Conservation (phyloP, 495 filamentous ascomycete species). For the Pyrenula aspistea region DNA sequence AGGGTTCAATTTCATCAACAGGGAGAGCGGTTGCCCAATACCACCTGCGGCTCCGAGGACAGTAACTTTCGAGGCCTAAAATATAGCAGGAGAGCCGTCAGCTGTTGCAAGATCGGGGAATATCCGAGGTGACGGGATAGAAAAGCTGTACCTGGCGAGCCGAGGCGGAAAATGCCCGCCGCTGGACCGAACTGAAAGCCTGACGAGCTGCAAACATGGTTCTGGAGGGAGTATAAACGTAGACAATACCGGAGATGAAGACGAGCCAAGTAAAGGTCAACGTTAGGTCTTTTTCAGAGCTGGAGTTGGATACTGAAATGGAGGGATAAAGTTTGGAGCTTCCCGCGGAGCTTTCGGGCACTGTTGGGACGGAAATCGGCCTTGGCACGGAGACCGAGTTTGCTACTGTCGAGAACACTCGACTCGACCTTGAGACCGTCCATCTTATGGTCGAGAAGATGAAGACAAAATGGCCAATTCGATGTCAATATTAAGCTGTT, state of each 20-base stretch:
- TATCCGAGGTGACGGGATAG: neutral
- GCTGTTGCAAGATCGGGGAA: constrained; percentile 4
- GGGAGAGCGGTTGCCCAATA: constrained; percentile 94
- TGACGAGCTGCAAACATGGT: constrained; percentile 73
- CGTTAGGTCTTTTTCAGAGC: too few species aligned
- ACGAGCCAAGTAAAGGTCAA: too few species aligned
- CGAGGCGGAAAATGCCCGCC: constrained; percentile 85
- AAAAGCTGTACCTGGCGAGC: constrained; percentile 67
- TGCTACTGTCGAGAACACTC: too few species aligned
- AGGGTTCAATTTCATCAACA: constrained; percentile 97
- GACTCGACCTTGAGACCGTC: too few species aligned
- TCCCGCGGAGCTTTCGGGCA: neutral
- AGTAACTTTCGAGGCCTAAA: constrained; percentile 87
- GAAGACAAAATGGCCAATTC: too few species aligned
- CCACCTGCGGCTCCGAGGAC: constrained; percentile 93
- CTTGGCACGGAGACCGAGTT: too few species aligned
- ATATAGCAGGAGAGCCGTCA: constrained; percentile 15
- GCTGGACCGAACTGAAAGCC: constrained; percentile 61
- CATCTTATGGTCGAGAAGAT: too few species aligned
- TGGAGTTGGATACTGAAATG: neutral
- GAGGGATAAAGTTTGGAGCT: neutral
- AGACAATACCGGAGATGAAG: neutral
- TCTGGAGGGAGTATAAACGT: neutral
- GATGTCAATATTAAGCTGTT: too few species aligned
- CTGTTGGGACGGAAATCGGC: too few species aligned